Base-by-base conservation (phyloP, 2,329 filamentous ascomycete genomes). In the Colletotrichum tropicicola region DNA sequence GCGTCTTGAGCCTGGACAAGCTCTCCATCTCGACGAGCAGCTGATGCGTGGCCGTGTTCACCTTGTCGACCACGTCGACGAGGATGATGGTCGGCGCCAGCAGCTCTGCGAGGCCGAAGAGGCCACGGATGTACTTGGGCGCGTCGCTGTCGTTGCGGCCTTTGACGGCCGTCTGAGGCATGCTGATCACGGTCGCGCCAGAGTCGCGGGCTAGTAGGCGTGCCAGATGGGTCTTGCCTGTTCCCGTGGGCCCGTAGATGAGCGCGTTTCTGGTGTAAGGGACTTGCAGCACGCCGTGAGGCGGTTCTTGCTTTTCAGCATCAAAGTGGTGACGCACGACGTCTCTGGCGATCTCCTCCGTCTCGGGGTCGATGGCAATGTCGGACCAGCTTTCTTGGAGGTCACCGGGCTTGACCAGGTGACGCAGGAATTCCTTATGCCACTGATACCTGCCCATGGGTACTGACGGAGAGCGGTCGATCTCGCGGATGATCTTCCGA, bases 191-290 rank as follows among this genome's bases (percentile, higher is more conserved):
- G 17, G 59, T 70, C 8, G 35, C 66, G 1, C 61, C 59, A 2
- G 67, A 66, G 23, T 70, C 45, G 3, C 68, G 68, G 2, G 72
- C 74, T 8, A 74, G 12, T 1, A 48, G 70, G 7, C 67, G 64
- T 30, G 69, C 70, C 3, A 75, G 67, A 9, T 68, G 68, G 0
- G 70, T 72, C 67, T 75, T 75, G 9, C 73, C 73, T 3, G 74
- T 75, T 0, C 74, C 74, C 0, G 73, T 69, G 2, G 73, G 73
- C 3, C 74, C 73, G 32, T 70, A 73, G 7, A 74, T 66, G 1
- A 74, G 28, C 6, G 70, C 68, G 0, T 68, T 71, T 0, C 66
- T 68, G 41, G 72, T 48, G 21, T 48, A 25, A 17, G 65, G 64
- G 13, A 44, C 32, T 2, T 32, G n/a, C n/a, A 73, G 68, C 12